A percentile compares a stretch with the other conserved stretches of the same genome.
Evolutionary conservation across 371 early-diverging fungal species (phyloP).

Genomic region (Mortierella sp.): DNA sequence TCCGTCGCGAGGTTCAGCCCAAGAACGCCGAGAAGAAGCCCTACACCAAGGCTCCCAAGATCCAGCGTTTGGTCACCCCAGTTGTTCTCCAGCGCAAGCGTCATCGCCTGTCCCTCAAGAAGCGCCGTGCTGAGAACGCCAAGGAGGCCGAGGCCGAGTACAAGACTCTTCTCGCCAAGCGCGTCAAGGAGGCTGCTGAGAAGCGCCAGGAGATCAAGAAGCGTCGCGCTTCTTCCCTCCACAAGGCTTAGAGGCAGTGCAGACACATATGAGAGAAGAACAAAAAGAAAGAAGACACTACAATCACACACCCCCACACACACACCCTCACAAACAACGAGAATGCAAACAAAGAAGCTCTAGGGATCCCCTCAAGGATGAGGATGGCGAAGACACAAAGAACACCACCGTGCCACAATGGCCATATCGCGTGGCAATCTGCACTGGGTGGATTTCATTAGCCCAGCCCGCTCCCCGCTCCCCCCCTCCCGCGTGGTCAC

Average conservation of each 20-base stretch:
- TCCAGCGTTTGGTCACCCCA: slow-evolving; percentile 98
- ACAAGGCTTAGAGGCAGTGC: slow-evolving; percentile 67
- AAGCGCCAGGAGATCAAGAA: slow-evolving; percentile 72
- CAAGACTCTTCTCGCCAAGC: slow-evolving; percentile 90
- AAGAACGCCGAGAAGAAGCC: slow-evolving; percentile 91
- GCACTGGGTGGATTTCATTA: no score
- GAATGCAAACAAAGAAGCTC: no score
- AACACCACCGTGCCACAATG: no score
- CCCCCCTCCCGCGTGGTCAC: no score
- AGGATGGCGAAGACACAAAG: no score
- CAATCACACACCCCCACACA: no score
- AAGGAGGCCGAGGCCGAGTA: slow-evolving; percentile 92
- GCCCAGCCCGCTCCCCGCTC: no score
- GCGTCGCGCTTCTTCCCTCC: slow-evolving; percentile 71
- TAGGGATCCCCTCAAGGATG: no score
- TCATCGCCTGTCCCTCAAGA: slow-evolving; percentile 86
- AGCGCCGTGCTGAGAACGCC: slow-evolving; percentile 79
- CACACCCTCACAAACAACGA: no score
- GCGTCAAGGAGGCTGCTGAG: slow-evolving; percentile 90
- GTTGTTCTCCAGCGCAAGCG: slow-evolving; percentile 95
- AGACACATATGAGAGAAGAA: no score
- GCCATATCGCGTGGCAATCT: no score
- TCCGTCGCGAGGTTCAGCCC: slow-evolving; percentile 93
- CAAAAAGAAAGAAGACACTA: no score
- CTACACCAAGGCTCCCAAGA: slow-evolving; percentile 94